phyloP scores from a whole-genome alignment of 2,329 filamentous ascomycete genomes.

The Didymella glomerata region DNA sequence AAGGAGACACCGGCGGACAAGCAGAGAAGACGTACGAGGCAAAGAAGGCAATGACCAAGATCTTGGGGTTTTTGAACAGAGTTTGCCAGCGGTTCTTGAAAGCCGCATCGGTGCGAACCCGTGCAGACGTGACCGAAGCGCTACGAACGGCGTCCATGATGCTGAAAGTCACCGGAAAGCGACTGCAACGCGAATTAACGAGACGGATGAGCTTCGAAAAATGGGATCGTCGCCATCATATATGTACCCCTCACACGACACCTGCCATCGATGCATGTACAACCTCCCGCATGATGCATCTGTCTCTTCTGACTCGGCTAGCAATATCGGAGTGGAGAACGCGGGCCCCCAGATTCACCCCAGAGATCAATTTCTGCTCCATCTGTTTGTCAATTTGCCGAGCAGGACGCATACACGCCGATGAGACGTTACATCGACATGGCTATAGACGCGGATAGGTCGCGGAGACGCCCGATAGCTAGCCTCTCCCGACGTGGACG shows the following conservation, averaged over 20 bases:
- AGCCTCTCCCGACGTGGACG: constrained; percentile 6
- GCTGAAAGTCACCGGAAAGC: constrained; percentile 2
- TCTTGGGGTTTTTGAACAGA: constrained; percentile 41
- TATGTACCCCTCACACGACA: constrained; percentile 12
- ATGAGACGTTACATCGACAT: constrained; percentile 16
- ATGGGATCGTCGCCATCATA: constrained; percentile 17
- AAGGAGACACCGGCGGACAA: neutral
- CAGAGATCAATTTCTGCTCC: constrained; percentile 15
- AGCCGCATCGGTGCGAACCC: constrained; percentile 34
- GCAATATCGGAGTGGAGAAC: constrained; percentile 13
- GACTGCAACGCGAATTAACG: constrained; percentile 1
- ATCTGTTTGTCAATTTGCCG: constrained; percentile 20
- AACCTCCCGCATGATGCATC: neutral
- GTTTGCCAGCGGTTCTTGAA: constrained; percentile 42
- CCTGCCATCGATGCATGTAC: constrained; percentile 1
- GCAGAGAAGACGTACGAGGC: constrained; percentile 34
- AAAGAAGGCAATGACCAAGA: constrained; percentile 43
- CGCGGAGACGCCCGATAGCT: constrained; percentile 16
- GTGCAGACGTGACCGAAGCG: constrained; percentile 37
- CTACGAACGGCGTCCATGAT: constrained; percentile 37
- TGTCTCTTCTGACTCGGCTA: constrained; percentile 15
- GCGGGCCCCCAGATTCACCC: constrained; percentile 24
- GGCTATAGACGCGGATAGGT: constrained; percentile 5
- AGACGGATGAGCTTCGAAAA: constrained; percentile 7
- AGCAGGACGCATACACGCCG: constrained; percentile 6